Evolutionary conservation across 2,329 filamentous ascomycete genomes (phyloP).

Genomic region (Phyllosticta citrichinensis): DNA sequence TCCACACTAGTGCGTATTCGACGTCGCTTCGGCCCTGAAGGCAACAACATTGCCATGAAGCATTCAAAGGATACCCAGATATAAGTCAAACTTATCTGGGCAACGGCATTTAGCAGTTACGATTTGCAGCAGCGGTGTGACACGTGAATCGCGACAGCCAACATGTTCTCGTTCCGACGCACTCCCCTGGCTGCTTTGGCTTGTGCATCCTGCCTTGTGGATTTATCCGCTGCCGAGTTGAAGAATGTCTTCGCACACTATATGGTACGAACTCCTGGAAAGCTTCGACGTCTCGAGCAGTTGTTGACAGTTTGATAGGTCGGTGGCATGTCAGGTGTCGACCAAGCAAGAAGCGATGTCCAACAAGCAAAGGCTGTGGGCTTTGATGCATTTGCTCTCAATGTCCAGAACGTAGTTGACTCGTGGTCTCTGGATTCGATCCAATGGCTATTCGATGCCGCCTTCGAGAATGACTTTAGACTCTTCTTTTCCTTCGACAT

Average conservation of each 20-base stretch:
- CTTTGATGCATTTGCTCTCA: constrained; percentile 7
- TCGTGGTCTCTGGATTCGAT: constrained; percentile 22
- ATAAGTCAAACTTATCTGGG: not conserved
- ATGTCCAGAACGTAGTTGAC: constrained; percentile 15
- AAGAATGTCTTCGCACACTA: constrained; percentile 10
- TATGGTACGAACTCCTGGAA: not conserved
- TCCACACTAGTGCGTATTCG: not conserved
- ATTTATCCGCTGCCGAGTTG: not conserved
- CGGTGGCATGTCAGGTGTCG: constrained; percentile 7
- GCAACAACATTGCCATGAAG: not conserved
- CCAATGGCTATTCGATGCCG: constrained; percentile 21
- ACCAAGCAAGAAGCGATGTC: constrained; percentile 16
- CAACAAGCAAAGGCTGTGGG: constrained; percentile 19
- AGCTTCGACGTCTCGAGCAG: not conserved
- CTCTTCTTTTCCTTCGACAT: constrained; percentile 32
- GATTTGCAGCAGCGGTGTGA: not conserved
- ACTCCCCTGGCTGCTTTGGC: not conserved
- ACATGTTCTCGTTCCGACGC: not conserved
- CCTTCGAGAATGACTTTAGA: constrained; percentile 21
- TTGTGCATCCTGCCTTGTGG: not conserved
- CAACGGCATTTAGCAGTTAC: not conserved
- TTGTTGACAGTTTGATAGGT: not conserved
- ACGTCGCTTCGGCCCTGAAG: not conserved
- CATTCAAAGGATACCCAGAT: not conserved
- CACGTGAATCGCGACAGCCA: not conserved